Evolutionary conservation across 192 early-diverging fungal species (phyloP).

Genomic region (Umbelopsis sp.): DNA sequence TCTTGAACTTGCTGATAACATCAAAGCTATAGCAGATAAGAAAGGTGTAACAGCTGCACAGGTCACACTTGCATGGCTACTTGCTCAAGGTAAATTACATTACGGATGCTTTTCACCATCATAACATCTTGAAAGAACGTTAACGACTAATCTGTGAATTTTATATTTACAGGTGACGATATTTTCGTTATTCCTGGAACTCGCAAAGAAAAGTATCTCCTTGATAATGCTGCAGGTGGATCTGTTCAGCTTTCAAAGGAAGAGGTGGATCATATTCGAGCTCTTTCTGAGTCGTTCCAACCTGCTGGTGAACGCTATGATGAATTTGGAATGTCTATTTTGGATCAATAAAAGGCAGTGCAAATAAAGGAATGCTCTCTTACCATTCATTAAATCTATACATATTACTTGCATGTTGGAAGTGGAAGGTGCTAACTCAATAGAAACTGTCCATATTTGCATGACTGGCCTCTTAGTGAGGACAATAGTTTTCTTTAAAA

Average conservation of each 20-base stretch:
- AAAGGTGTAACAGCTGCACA: slow-evolving; percentile 54
- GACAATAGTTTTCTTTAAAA: too few relatives aligned
- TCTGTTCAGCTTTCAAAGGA: slow-evolving; percentile 35
- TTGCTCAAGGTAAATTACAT: slow-evolving; percentile 5
- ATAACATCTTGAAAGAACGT: too few relatives aligned
- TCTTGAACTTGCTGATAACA: slow-evolving; percentile 54
- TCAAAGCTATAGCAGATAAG: slow-evolving; percentile 52
- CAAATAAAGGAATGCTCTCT: not conserved
- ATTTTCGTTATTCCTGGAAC: slow-evolving; percentile 65
- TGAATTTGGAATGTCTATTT: not conserved
- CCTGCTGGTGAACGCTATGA: slow-evolving; percentile 34
- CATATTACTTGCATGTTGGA: too few relatives aligned
- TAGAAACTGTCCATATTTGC: too few relatives aligned
- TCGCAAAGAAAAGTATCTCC: slow-evolving; percentile 45
- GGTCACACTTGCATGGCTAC: slow-evolving; percentile 63
- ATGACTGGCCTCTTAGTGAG: too few relatives aligned
- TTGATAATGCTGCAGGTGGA: slow-evolving; percentile 37
- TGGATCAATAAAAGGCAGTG: not conserved
- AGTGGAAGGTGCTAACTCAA: too few relatives aligned
- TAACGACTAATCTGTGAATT: not conserved
- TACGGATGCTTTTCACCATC: too few relatives aligned
- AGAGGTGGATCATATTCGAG: slow-evolving; percentile 35
- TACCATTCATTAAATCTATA: not conserved
- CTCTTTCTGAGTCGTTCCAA: slow-evolving; percentile 30
- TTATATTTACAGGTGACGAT: not conserved